These are phyloP conservation scores for Penstemon barbatus DNA, from an alignment of 257 asterid genomes.

Conservation along the genomic window DNA sequence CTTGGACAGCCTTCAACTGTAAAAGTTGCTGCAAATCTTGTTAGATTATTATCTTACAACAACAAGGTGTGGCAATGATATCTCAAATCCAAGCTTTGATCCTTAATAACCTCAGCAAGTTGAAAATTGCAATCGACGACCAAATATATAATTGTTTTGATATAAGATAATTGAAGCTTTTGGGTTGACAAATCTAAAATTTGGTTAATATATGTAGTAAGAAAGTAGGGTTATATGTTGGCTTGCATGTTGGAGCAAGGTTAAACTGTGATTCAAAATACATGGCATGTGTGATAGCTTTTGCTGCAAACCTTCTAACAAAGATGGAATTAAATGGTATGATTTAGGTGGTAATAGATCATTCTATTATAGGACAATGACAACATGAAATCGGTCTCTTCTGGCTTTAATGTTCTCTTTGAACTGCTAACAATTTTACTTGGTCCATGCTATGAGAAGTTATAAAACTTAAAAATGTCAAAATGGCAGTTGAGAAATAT, in stretches of 20 bases:
- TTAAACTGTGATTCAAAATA: not conserved
- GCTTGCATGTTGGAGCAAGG: not conserved
- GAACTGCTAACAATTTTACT: no score
- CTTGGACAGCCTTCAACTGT: constrained; percentile 89
- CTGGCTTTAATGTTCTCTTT: not conserved
- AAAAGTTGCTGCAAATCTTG: constrained; percentile 80
- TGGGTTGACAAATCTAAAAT: not conserved
- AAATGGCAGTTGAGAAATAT: no score
- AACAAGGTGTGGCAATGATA: constrained; percentile 56
- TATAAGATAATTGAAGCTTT: constrained; percentile 1
- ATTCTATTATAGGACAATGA: not conserved
- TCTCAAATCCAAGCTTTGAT: constrained; percentile 10
- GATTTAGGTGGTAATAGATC: not conserved
- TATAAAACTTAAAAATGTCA: no score
- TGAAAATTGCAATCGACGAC: constrained; percentile 9
- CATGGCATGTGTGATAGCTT: not conserved
- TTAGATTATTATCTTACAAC: constrained; percentile 61
- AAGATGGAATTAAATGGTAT: no score
- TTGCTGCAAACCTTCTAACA: no score
- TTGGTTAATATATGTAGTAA: not conserved
- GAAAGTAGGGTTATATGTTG: not conserved
- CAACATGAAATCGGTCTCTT: not conserved
- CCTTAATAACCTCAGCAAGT: not conserved
- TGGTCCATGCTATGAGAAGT: no score
- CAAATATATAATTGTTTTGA: not conserved